Conservation (phyloP, 192 early-diverging fungal species). For the Umbelopsis sp. region DNA sequence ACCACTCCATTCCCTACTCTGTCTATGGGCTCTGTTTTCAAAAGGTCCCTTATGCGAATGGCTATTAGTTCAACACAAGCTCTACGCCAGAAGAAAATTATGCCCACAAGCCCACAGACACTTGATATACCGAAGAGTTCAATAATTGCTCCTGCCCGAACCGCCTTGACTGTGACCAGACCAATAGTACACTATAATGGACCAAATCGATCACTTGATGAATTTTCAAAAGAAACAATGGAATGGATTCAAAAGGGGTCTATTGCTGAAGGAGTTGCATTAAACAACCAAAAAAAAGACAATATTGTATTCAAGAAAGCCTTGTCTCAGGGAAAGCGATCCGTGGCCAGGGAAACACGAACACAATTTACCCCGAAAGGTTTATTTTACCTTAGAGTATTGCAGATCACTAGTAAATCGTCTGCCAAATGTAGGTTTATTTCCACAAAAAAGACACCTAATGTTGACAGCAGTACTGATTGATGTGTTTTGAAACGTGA, state of each 20-base stretch:
- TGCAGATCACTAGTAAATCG: conserved; percentile 31
- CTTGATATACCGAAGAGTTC: background rate
- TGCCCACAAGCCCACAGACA: background rate
- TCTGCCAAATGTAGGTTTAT: conserved; percentile 31
- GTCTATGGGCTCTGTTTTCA: background rate
- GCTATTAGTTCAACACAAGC: background rate
- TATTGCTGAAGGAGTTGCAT: conserved; percentile 2
- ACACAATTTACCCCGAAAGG: conserved; percentile 26
- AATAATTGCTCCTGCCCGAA: background rate
- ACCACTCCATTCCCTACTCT: background rate
- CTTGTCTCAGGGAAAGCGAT: background rate
- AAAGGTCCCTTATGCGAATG: background rate
- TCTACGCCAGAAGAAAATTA: conserved; percentile 4
- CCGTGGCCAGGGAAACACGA: background rate
- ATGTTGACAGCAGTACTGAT: background rate
- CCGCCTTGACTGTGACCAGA: background rate
- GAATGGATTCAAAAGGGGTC: conserved; percentile 24
- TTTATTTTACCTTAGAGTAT: conserved; percentile 33
- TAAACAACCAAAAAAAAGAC: background rate
- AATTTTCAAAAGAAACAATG: conserved; percentile 26
- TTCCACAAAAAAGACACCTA: background rate
- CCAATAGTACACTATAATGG: conserved; percentile 34
- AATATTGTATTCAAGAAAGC: background rate
- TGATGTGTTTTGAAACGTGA: too few species aligned
- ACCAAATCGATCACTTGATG: conserved; percentile 23